These are phyloP conservation scores for Gyrodon lividus DNA, from an alignment of 768 basidiomycete species.

Conservation along the genomic window DNA sequence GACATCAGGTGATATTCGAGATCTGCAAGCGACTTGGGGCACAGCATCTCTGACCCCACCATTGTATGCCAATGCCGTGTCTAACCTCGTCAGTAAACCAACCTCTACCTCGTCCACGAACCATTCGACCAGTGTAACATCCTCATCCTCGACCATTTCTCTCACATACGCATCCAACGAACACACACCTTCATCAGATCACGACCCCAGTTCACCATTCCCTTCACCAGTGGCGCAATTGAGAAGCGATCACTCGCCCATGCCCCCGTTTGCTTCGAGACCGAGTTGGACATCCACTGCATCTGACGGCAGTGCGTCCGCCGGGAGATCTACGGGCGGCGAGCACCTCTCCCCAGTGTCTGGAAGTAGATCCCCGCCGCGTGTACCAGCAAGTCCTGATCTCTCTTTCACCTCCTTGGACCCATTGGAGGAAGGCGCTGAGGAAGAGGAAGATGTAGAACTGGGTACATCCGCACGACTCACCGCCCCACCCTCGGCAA, in stretches of 20 bases:
- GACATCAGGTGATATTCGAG: conserved; percentile 7
- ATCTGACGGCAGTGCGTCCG: conserved; percentile 22
- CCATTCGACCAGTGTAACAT: conserved; percentile 6
- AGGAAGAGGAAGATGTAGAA: conserved; percentile 15
- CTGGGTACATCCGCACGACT: conserved; percentile 17
- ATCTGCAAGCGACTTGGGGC: conserved; percentile 1
- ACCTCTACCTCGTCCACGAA: conserved; percentile 8
- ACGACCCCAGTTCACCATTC: conserved; percentile 8
- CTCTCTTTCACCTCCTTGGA: conserved; percentile 19
- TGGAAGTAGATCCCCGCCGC: conserved; percentile 18
- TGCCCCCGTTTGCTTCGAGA: conserved; percentile 15
- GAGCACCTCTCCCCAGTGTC: conserved; percentile 12
- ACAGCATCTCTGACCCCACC: conserved; percentile 15
- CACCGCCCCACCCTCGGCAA: conserved; percentile 22
- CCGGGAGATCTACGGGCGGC: conserved; percentile 12
- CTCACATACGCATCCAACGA: conserved; percentile 15
- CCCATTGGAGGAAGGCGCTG: conserved; percentile 17
- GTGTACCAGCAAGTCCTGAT: conserved; percentile 23
- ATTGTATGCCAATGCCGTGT: conserved; percentile 26
- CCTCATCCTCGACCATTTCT: conserved; percentile 6
- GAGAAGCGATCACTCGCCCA: conserved; percentile 16
- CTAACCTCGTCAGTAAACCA: conserved; percentile 18
- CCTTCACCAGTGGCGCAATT: conserved; percentile 15
- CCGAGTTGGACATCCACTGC: conserved; percentile 24
- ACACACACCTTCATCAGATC: conserved; percentile 10